These are phyloP conservation scores for Citrus sp. DNA, from an alignment of 345 rosid genomes.

Conservation along the genomic window DNA sequence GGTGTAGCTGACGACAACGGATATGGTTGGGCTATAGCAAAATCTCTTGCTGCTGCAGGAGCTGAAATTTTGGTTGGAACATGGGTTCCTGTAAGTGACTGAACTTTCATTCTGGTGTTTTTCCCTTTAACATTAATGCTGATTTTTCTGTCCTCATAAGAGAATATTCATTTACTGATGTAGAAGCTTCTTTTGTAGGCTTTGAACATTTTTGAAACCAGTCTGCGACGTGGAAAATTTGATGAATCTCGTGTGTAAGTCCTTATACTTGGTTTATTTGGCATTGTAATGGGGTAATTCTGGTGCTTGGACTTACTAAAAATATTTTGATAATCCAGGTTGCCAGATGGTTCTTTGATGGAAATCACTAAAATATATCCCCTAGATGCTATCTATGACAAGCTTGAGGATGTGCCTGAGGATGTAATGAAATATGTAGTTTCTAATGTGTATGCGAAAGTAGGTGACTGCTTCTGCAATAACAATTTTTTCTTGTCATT, in stretches of 20 bases:
- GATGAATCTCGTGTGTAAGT: conserved; percentile 91
- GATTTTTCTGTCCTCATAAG: neutral
- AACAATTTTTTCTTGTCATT: conserved; percentile 1
- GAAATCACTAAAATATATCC: conserved; percentile 90
- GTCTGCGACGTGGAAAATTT: conserved; percentile 91
- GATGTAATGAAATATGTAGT: conserved; percentile 52
- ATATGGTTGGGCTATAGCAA: conserved; percentile 99
- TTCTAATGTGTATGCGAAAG: neutral
- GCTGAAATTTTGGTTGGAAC: conserved; percentile 97
- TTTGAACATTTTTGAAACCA: conserved; percentile 88
- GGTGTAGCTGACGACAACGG: conserved; percentile 98
- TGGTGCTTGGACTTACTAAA: conserved; percentile 13
- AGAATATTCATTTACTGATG: conserved; percentile 14
- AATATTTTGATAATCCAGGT: conserved; percentile 35
- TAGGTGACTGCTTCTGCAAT: neutral
- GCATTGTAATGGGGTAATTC: neutral
- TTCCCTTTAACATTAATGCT: neutral
- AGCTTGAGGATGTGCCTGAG: conserved; percentile 80
- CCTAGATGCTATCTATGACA: conserved; percentile 88
- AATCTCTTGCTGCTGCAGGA: conserved; percentile 98
- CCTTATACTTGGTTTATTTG: conserved; percentile 10
- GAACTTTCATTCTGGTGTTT: neutral
- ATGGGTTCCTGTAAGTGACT: conserved; percentile 91
- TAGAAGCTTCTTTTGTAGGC: conserved; percentile 52
- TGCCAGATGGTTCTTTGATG: conserved; percentile 93